phyloP scores from a whole-genome alignment of 2,329 filamentous ascomycete genomes.

The Corynespora cassiicola region DNA sequence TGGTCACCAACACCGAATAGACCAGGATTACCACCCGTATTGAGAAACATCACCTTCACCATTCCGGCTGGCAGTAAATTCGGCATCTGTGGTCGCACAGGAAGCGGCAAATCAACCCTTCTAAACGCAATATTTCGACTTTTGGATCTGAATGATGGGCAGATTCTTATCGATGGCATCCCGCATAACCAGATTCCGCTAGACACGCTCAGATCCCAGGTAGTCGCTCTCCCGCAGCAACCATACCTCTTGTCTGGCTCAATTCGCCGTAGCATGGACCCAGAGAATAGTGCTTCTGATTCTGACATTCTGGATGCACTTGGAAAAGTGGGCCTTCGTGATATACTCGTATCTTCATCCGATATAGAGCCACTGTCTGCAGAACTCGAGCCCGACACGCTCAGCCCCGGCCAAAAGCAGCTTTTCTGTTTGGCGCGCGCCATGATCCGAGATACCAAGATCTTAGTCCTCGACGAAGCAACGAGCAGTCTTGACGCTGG shows the following conservation, averaged over 20 bases:
- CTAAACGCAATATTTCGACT: conserved; percentile 50
- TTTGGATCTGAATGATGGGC: conserved; percentile 52
- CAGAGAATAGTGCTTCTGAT: too few species aligned
- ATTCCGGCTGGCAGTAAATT: conserved; percentile 53
- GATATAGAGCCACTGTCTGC: conserved; percentile 31
- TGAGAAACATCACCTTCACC: conserved; percentile 50
- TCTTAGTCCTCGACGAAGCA: conserved; percentile 22
- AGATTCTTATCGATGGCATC: too few species aligned
- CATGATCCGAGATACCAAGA: conserved; percentile 46
- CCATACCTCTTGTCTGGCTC: conserved; percentile 53
- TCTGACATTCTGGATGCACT: conserved; percentile 20
- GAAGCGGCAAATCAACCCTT: conserved; percentile 45
- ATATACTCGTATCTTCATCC: conserved; percentile 49
- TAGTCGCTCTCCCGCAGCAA: conserved; percentile 55
- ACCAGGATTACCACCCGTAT: conserved; percentile 25
- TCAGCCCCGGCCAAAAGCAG: too few species aligned
- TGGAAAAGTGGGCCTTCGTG: conserved; percentile 38
- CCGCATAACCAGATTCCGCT: too few species aligned
- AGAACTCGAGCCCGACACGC: too few species aligned
- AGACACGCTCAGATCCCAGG: conserved; percentile 49
- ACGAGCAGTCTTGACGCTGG: too few species aligned
- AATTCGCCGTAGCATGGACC: conserved; percentile 55
- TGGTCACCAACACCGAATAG: conserved; percentile 4
- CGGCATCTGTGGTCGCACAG: conserved; percentile 58
- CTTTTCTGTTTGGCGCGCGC: conserved; percentile 66